Evolutionary conservation across 2,329 filamentous ascomycete species (phyloP), one percentile per base, ranked within the genome.

Genomic region (Xylaria digitata): DNA sequence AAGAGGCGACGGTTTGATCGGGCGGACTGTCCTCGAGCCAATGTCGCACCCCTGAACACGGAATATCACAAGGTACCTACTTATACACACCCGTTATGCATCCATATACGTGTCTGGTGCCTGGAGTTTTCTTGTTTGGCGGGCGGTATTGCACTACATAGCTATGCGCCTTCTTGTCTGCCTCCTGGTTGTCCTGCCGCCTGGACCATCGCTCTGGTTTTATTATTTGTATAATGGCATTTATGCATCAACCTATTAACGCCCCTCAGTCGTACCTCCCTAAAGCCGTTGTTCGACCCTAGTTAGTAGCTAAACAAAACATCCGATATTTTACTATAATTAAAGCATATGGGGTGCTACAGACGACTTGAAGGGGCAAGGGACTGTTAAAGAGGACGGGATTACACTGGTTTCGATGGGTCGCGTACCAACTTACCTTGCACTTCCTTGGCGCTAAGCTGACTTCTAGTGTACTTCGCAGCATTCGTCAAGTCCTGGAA

Each of bases 141-240:
- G 32, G 45, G 42, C 7, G 26, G 3, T 26, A 26, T 26, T 53
- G 45, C 56, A 57, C 23, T 59, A 57, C 37, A 54, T 30, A 42
- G 19, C 48, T 52, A 52, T 67, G 59, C 23, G 61, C 57, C 61
- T 65, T 52, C 43, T 42, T 59, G 61, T 67, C 61, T 59, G 63
- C 61, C 61, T 62, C 32, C 57, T 37, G n/a, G 32, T 30, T 50
- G 48, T 46, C 34, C 50, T 49, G 26, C 45, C 26, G 37, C 52
- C 43, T 23, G 21, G 15, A 13, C 43, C 19, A 21, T 40, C 53
- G 34, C 48, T 45, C 11, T 9, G 37, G 45, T 21, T 42, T 30
- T 11, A 17, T 53, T 19, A 19, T 21, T 19, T 42, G 52, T 34
- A 54, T 42, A n/a, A 23, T 26, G 21, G 42, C 40, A 37, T 43